Base-by-base conservation (phyloP, 352 stramenopile genomes). In the Phytophthora palmivora region DNA sequence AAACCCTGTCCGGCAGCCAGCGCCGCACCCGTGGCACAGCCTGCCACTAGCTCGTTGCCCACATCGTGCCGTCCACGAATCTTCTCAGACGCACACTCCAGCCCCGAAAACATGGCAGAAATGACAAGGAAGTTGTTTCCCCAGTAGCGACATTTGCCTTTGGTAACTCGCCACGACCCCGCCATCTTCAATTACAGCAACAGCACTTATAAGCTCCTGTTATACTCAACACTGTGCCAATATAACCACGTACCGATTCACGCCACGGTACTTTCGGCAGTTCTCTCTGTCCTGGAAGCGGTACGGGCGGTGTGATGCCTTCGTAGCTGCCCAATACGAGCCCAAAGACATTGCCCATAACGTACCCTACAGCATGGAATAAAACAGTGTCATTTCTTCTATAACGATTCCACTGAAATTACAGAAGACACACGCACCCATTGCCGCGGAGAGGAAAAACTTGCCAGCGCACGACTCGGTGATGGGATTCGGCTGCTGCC, bases 21-120 rank as follows among this genome's bases (percentile, higher is more conserved):
- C 3, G 94, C 95, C 5, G 94, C 96, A 24, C 96, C 96, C 4
- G 96, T 98, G n/a, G 97, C 89, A 69, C 96, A 99, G 44, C 96
- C 96, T 30, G 91, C 95, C 28, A 96, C 72, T 21, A 98, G 83
- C 18, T 93, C 85, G 76, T 98, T 99, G 66, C 91, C 96, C 39
- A 98, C 91, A 70, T 99, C 96, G 67, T 98, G 92, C 18, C 96
- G 93, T 43, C 91, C 96, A 24, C 96, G 79, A 59, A 88, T 90
- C 70, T 98, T 98, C 75, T 98, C 96, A 2, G 97, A 81, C 14
- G 89, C 75, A 56, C 96, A 99, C 74, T 99, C 96, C 6, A 96
- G 78, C 26, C 94, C 95, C 19, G 92, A 96, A 64, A 98, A 98
- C 64, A 99, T 96, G 28, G 92, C 93, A 6, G 86, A 95, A 66